Percentiles rank a stretch among this genome's conserved stretches.
Evolutionary conservation across 2,329 filamentous ascomycete genomes (phyloP).

Genomic region (Colletotrichum acutatum): DNA sequence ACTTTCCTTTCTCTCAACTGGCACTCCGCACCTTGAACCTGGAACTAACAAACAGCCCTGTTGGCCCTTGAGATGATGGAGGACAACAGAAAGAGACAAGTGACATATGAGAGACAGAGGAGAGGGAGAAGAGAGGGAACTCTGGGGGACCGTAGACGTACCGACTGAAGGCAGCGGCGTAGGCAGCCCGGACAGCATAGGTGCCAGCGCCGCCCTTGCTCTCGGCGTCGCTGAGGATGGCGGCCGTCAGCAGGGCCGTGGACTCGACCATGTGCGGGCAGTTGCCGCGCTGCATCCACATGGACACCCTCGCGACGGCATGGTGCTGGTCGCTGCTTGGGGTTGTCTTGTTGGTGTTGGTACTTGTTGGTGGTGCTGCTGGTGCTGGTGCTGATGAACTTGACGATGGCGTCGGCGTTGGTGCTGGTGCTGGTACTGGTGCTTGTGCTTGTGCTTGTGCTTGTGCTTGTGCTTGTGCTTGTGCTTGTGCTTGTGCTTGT

Average conservation of each 20-base stretch:
- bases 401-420: too few relatives aligned
- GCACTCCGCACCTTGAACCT: neutral
- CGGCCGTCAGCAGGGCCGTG: constrained; percentile 78
- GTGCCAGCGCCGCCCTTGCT: constrained; percentile 52
- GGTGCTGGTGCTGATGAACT: neutral
- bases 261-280: constrained; percentile 85
- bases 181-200: constrained; percentile 75
- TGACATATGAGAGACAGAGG: neutral
- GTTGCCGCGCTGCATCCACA: constrained; percentile 79
- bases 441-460: constrained; percentile 18
- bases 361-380: constrained; percentile 26
- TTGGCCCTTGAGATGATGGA: neutral
- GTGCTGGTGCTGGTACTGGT: neutral
- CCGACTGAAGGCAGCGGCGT: constrained; percentile 80
- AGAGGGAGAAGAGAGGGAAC: constrained; percentile 3
- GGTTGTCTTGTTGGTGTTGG: neutral
- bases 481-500: constrained; percentile 12
- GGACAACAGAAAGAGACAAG: constrained; percentile 9
- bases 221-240: constrained; percentile 71
- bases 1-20: constrained; percentile 1
- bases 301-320: constrained; percentile 68
- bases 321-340: constrained; percentile 49
- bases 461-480: constrained; percentile 7
- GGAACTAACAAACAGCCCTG: neutral
- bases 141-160: constrained; percentile 50